phyloP scores from a whole-genome alignment of 2,329 filamentous ascomycete species.

The Stachybotrys echinatus region DNA sequence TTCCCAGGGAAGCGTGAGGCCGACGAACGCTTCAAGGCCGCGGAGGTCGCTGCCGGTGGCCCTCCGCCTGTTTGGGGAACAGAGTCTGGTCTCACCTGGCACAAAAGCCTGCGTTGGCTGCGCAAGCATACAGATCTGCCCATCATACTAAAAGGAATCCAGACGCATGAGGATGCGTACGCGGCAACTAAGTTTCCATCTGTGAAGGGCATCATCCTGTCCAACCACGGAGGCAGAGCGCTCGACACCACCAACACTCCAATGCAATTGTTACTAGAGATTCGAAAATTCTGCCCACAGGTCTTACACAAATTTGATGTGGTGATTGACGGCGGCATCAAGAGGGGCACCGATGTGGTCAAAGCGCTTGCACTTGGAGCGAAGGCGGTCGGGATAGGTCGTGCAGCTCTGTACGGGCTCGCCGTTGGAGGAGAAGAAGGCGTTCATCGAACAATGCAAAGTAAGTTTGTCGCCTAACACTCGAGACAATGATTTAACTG shows the following conservation, averaged over 20 bases:
- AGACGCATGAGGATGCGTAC: slow-evolving; percentile 57
- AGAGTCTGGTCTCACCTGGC: slow-evolving; percentile 59
- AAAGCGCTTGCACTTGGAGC: background rate
- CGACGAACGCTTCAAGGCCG: slow-evolving; percentile 37
- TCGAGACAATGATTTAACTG: background rate
- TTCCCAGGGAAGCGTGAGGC: slow-evolving; percentile 50
- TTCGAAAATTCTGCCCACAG: slow-evolving; percentile 53
- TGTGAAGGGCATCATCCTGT: slow-evolving; percentile 62
- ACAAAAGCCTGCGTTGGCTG: slow-evolving; percentile 30
- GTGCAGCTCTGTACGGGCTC: slow-evolving; percentile 1
- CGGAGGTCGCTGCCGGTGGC: slow-evolving; percentile 46
- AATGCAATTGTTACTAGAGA: slow-evolving; percentile 55
- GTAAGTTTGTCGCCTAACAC: slow-evolving; percentile 1
- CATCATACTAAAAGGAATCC: slow-evolving; percentile 64
- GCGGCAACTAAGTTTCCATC: slow-evolving; percentile 50
- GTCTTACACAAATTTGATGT: slow-evolving; percentile 57
- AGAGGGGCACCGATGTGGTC: background rate
- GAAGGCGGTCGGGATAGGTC: background rate
- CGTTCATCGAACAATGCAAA: slow-evolving; percentile 6
- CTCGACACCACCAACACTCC: slow-evolving; percentile 46
- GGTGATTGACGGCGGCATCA: background rate
- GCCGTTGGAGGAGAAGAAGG: slow-evolving; percentile 7
- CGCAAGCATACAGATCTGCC: slow-evolving; percentile 47
- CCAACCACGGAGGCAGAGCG: slow-evolving; percentile 62
- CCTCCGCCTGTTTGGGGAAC: slow-evolving; percentile 48